These are phyloP conservation scores for Stagonosporopsis tanaceti DNA, from an alignment of 2,329 filamentous ascomycete genomes.

Conservation along the genomic window DNA sequence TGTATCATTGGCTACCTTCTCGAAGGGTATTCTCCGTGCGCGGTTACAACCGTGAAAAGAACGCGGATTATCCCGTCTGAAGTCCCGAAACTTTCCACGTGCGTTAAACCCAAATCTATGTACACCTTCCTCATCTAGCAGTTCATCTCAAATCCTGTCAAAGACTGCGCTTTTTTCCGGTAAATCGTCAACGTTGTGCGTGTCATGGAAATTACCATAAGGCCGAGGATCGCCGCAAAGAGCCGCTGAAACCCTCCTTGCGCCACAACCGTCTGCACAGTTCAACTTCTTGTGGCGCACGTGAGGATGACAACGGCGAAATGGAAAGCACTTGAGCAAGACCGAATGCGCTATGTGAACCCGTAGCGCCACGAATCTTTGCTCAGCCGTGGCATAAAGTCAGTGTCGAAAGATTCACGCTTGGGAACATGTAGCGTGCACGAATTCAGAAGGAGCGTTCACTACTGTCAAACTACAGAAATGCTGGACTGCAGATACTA, in stretches of 20 bases:
- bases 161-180: slow-evolving; percentile 20
- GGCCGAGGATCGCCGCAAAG: slow-evolving; percentile 15
- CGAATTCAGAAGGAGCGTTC: too few relatives aligned
- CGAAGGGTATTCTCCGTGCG: background rate
- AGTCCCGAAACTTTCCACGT: background rate
- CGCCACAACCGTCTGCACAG: background rate
- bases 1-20: too few relatives aligned
- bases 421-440: too few relatives aligned
- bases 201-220: background rate
- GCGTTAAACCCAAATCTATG: too few relatives aligned
- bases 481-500: too few relatives aligned
- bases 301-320: too few relatives aligned
- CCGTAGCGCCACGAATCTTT: too few relatives aligned
- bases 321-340: too few relatives aligned
- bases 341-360: too few relatives aligned
- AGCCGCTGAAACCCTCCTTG: slow-evolving; percentile 11
- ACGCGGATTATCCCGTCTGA: background rate
- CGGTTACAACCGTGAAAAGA: background rate
- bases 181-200: slow-evolving; percentile 7
- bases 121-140: background rate
- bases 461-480: too few relatives aligned
- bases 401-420: too few relatives aligned
- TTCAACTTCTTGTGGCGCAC: background rate
- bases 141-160: background rate
- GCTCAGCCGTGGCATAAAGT: too few relatives aligned